Evolutionary conservation across 2,329 filamentous ascomycete genomes (phyloP), one percentile per base, ranked within the genome.

Genomic region (Dactylellina haptotyla): DNA sequence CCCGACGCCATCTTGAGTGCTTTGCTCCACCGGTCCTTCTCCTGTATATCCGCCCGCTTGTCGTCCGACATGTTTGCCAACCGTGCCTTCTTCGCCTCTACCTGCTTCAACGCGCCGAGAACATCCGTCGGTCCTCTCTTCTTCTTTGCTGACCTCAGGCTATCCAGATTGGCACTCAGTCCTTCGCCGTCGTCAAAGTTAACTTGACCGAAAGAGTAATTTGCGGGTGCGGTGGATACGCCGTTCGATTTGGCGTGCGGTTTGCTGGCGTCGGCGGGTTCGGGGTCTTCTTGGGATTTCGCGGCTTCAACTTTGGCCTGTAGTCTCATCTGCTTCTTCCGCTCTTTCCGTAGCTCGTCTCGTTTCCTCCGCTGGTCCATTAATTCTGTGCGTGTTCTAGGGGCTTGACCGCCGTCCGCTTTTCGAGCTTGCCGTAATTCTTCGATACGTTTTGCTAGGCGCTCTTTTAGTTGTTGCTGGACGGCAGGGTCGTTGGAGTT

Each of bases 1-100:
- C 95, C 95, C 80, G 96, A 91, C 1, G 90, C 92, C 23, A 90
- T 88, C 81, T 92, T 92, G 81, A 94, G 90, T 1, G 95, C 95
- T 51, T 91, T 94, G 70, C 97, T 84, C 95, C 95, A 99, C 67
- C 89, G 84, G 78, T 99, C 94, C 84, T 98, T 98, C 81, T 97
- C 92, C 73, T 93, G 88, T 46, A 98, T 89, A 71, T 96, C 91
- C 75, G 89, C 89, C 64, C 90, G 90, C 83, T 97, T 96, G 76
- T 88, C 87, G 0, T 89, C 87, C 77, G 94, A 90, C 79, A 97
- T 87, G 26, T 84, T 86, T 46, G 88, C 86, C 28, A 98, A 83
- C 26, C 93, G 89, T 78, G 89, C 88, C 82, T 93, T 90, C 82
- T 97, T 94, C 79, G 92, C 91, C 82, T 97, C 89, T 0, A 92